A percentile compares a stretch with the other conserved stretches of the same genome.
Evolutionary conservation across 441 rosid genomes (phyloP).

Genomic region (Cnidoscolus chayamansa): DNA sequence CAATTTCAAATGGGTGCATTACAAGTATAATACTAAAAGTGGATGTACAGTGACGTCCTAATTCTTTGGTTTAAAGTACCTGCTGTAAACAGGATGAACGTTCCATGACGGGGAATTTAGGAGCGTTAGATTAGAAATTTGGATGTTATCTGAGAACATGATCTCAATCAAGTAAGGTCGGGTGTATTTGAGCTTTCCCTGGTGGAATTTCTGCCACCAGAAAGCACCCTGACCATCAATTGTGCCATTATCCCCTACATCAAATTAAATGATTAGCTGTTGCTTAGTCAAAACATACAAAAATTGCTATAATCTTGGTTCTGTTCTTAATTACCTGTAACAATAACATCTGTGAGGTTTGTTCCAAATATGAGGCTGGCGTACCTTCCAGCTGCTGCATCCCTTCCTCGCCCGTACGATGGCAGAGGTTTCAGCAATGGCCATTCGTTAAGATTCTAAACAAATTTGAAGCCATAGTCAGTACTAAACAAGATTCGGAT

Average conservation of each 20-base stretch:
- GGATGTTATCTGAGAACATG: conserved; percentile 58
- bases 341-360: conserved; percentile 62
- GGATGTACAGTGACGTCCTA: background rate
- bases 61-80: conserved; percentile 22
- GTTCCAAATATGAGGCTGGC: conserved; percentile 61
- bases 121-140: conserved; percentile 67
- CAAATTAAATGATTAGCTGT: background rate
- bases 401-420: conserved; percentile 70
- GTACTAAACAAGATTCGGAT: too few species aligned
- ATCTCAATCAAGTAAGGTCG: conserved; percentile 82
- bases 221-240: conserved; percentile 68
- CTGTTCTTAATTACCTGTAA: conserved; percentile 43
- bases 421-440: conserved; percentile 50
- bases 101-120: conserved; percentile 77
- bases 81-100: conserved; percentile 75
- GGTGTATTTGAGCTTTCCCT: conserved; percentile 45
- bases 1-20: background rate
- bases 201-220: conserved; percentile 73
- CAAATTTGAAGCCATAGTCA: background rate
- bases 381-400: conserved; percentile 55
- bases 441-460: conserved; percentile 59
- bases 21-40: background rate
- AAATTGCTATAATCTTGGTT: background rate
- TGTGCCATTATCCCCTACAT: conserved; percentile 71
- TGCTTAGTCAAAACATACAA: background rate